These are phyloP conservation scores for Exidia glandulosa DNA, from an alignment of 768 basidiomycete genomes.

Conservation along the genomic window DNA sequence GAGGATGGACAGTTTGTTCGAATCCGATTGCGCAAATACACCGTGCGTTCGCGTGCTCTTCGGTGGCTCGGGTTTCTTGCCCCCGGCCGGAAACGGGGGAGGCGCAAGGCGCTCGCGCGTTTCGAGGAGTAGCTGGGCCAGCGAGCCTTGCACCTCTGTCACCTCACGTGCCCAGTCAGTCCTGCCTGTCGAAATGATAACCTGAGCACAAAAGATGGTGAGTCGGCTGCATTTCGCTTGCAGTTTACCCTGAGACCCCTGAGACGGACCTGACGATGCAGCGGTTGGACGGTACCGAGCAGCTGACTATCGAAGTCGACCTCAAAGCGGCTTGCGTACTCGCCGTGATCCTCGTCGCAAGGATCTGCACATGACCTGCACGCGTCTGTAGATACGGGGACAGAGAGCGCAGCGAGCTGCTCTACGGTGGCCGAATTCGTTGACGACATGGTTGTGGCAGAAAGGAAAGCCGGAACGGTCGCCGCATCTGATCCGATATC, in stretches of 20 bases:
- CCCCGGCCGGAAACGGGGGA: not conserved
- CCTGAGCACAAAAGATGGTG: conserved; percentile 26
- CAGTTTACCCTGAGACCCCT: not conserved
- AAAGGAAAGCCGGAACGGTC: too few species aligned
- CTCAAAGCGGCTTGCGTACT: conserved; percentile 61
- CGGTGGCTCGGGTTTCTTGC: not conserved
- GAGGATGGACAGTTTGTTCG: conserved; percentile 53
- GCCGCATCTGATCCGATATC: not conserved
- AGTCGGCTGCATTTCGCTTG: not conserved
- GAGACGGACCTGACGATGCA: conserved; percentile 56
- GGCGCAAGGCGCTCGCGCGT: not conserved
- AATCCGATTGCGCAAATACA: conserved; percentile 46
- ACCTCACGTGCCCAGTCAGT: conserved; percentile 82
- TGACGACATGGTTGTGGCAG: not conserved
- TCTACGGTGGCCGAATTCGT: not conserved
- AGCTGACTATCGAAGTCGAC: conserved; percentile 73
- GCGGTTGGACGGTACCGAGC: conserved; percentile 76
- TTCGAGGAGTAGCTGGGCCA: conserved; percentile 35
- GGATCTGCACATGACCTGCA: conserved; percentile 18
- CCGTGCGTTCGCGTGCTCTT: conserved; percentile 31
- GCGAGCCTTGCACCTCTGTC: conserved; percentile 54
- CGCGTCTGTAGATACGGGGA: conserved; percentile 18
- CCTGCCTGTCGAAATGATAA: conserved; percentile 84
- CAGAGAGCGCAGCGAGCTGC: not conserved
- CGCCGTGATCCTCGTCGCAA: conserved; percentile 40